phyloP scores from a whole-genome alignment of 768 basidiomycete species.

The Kockovaella imperatae region DNA sequence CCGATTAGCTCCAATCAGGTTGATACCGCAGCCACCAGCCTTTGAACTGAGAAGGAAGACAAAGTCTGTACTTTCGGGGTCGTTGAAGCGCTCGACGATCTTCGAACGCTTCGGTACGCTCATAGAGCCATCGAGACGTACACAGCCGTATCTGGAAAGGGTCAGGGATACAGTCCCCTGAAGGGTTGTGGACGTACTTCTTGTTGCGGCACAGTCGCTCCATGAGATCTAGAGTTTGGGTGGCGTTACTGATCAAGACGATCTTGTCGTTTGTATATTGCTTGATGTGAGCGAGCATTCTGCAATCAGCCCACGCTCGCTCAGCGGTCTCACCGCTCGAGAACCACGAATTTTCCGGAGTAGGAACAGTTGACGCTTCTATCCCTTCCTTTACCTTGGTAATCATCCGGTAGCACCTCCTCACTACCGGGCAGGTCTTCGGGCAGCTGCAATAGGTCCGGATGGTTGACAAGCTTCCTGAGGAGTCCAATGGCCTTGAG shows the following conservation, averaged over 20 bases:
- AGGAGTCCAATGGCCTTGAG: conserved; percentile 89
- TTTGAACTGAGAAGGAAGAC: conserved; percentile 45
- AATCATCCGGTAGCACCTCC: conserved; percentile 70
- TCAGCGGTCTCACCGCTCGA: conserved; percentile 62
- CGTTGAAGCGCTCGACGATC: conserved; percentile 50
- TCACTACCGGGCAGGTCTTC: conserved; percentile 76
- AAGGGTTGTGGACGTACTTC: conserved; percentile 51
- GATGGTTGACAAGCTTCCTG: conserved; percentile 93
- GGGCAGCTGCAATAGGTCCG: conserved; percentile 78
- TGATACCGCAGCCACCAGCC: conserved; percentile 47
- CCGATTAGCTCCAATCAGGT: conserved; percentile 45
- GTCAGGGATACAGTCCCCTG: neutral
- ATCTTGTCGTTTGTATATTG: conserved; percentile 86
- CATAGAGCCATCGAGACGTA: conserved; percentile 94
- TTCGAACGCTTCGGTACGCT: conserved; percentile 84
- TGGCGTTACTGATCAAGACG: conserved; percentile 93
- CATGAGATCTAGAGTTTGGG: conserved; percentile 87
- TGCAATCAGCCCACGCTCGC: conserved; percentile 34
- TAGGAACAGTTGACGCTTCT: conserved; percentile 64
- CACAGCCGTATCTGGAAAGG: conserved; percentile 67
- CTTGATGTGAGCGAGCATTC: conserved; percentile 75
- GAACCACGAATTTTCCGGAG: conserved; percentile 84
- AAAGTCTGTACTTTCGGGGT: conserved; percentile 45
- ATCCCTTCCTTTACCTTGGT: conserved; percentile 44
- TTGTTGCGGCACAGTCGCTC: conserved; percentile 79